These are phyloP conservation scores for Sonneratia caseolaris DNA, from an alignment of 345 rosid species.

Conservation along the genomic window DNA sequence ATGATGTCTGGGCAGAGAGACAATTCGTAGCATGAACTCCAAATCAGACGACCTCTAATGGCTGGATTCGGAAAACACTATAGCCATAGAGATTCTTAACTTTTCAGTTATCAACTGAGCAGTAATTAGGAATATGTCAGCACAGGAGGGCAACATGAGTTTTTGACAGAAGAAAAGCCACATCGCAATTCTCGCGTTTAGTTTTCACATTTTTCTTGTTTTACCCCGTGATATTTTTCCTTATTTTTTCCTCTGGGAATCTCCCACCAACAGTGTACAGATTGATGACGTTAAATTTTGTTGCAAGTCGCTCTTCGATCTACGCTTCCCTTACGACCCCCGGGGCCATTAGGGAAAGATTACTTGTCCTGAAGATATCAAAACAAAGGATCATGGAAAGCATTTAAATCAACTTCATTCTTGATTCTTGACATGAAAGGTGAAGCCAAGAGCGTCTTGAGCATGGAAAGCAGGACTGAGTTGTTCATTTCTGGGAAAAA, in stretches of 20 bases:
- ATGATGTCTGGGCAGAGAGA: background rate
- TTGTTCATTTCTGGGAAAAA: too few species aligned
- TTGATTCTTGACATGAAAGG: too few species aligned
- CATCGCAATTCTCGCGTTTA: background rate
- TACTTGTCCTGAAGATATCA: background rate
- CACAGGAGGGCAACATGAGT: background rate
- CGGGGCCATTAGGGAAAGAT: background rate
- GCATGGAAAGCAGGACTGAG: too few species aligned
- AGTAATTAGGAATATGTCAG: background rate
- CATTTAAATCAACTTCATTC: background rate
- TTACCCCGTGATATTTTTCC: background rate
- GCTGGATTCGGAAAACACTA: background rate
- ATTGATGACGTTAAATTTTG: slow-evolving; percentile 7
- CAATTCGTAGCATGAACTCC: background rate
- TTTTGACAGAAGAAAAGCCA: background rate
- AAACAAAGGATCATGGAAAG: background rate
- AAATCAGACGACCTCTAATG: background rate
- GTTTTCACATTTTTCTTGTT: too few species aligned
- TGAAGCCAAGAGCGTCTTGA: too few species aligned
- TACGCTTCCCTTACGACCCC: background rate
- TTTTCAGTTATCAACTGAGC: background rate
- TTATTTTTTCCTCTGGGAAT: background rate
- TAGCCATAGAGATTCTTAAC: background rate
- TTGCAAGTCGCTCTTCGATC: background rate
- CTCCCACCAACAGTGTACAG: slow-evolving; percentile 3